phyloP scores from a whole-genome alignment of 2,329 filamentous ascomycete genomes.

The Arthrinium phaeospermum region DNA sequence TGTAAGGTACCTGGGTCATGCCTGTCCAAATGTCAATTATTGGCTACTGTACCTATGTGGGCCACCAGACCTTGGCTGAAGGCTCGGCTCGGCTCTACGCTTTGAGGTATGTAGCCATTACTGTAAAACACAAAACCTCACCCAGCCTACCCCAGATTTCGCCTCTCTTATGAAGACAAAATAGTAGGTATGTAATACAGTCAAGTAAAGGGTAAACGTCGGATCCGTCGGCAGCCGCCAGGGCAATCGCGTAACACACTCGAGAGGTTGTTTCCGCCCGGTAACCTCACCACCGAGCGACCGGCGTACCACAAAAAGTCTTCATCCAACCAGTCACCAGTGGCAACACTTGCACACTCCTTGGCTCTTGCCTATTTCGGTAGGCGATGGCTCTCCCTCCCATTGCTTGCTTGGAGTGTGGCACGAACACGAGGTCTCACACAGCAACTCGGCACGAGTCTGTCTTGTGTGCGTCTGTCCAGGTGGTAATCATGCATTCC shows the following conservation, averaged over 20 bases:
- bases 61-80: background rate
- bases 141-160: background rate
- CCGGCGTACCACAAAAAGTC: background rate
- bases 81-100: background rate
- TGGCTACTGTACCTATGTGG: too few relatives aligned
- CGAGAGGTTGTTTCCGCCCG: background rate
- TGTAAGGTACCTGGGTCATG: too few relatives aligned
- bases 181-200: background rate
- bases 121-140: background rate
- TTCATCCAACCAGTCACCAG: conserved; percentile 4
- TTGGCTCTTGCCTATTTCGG: conserved; percentile 14
- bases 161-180: background rate
- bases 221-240: background rate
- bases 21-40: too few relatives aligned
- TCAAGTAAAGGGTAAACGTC: background rate
- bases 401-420: background rate
- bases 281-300: background rate
- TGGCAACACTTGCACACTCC: background rate
- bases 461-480: background rate
- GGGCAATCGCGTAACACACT: background rate
- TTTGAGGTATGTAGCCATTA: too few relatives aligned
- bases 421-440: conserved; percentile 16
- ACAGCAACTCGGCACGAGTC: conserved; percentile 1
- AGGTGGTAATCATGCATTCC: background rate
- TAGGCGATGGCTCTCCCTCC: background rate